These are phyloP conservation scores for Saussurea involucrata DNA, from an alignment of 129 eudicot genomes.

Conservation along the genomic window DNA sequence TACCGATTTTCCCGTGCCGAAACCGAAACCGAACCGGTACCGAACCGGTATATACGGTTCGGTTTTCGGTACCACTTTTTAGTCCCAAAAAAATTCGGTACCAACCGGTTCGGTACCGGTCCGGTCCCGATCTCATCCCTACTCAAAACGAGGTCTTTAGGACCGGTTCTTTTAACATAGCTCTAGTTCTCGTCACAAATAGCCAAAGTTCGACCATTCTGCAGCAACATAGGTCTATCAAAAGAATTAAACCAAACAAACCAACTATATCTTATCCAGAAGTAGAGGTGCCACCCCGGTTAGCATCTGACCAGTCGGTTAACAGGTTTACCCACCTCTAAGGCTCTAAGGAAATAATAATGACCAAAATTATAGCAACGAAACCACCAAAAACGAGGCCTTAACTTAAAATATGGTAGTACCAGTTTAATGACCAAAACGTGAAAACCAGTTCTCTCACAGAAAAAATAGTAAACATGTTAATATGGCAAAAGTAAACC, in stretches of 20 bases:
- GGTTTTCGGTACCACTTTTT: too few relatives aligned
- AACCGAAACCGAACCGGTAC: too few relatives aligned
- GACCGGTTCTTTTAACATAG: not conserved
- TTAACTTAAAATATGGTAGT: not conserved
- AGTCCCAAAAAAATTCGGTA: too few relatives aligned
- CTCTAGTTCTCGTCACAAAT: not conserved
- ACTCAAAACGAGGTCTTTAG: not conserved
- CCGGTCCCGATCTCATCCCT: too few relatives aligned
- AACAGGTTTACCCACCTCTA: not conserved
- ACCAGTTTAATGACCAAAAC: conserved; percentile 1
- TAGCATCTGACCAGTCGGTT: not conserved
- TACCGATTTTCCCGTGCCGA: too few relatives aligned
- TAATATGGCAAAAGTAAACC: not conserved
- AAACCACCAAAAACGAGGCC: not conserved
- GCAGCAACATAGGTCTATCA: too few relatives aligned
- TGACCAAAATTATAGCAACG: not conserved
- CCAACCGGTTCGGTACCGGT: too few relatives aligned
- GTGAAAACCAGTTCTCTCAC: not conserved
- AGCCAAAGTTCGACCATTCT: not conserved
- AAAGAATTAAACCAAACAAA: not conserved
- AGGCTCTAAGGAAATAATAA: not conserved
- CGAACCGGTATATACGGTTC: too few relatives aligned
- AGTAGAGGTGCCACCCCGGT: not conserved
- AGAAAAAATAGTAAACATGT: not conserved
- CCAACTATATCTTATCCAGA: not conserved